These are phyloP conservation scores for Anthracocystis panici-leucophaei DNA, from an alignment of 1,284 basidiomycete species.

Conservation along the genomic window DNA sequence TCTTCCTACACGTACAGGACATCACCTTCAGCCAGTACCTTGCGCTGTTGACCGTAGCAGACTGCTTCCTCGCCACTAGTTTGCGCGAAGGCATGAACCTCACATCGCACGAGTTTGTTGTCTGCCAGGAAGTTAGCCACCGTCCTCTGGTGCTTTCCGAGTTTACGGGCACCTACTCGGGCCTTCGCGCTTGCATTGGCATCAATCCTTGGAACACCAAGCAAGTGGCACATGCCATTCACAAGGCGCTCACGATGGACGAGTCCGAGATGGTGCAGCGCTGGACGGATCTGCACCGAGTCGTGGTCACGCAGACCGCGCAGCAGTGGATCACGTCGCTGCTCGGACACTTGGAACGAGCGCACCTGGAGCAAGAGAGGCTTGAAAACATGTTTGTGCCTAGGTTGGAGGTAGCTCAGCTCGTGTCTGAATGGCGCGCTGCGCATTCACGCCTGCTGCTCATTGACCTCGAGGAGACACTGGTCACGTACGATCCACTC, in stretches of 20 bases:
- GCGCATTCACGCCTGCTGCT: slow-evolving; percentile 77
- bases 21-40: slow-evolving; percentile 87
- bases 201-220: slow-evolving; percentile 76
- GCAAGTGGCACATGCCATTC: slow-evolving; percentile 77
- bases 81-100: slow-evolving; percentile 89
- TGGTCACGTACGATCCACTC: slow-evolving; percentile 73
- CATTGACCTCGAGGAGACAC: slow-evolving; percentile 82
- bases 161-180: slow-evolving; percentile 88
- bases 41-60: slow-evolving; percentile 82
- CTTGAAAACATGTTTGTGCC: slow-evolving; percentile 64
- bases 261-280: slow-evolving; percentile 79
- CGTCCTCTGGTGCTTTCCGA: slow-evolving; percentile 79
- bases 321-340: slow-evolving; percentile 85
- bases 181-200: slow-evolving; percentile 85
- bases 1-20: slow-evolving; percentile 87
- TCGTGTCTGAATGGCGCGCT: slow-evolving; percentile 70
- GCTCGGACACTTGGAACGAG: slow-evolving; percentile 72
- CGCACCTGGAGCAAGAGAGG: slow-evolving; percentile 63
- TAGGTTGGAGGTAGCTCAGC: slow-evolving; percentile 65
- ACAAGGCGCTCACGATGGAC: slow-evolving; percentile 80
- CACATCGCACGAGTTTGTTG: slow-evolving; percentile 84
- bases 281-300: slow-evolving; percentile 87
- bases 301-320: slow-evolving; percentile 87
- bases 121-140: slow-evolving; percentile 73
- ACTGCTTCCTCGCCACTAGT: slow-evolving; percentile 86